phyloP scores from a whole-genome alignment of 768 basidiomycete genomes.

The Punctularia strigosozonata region DNA sequence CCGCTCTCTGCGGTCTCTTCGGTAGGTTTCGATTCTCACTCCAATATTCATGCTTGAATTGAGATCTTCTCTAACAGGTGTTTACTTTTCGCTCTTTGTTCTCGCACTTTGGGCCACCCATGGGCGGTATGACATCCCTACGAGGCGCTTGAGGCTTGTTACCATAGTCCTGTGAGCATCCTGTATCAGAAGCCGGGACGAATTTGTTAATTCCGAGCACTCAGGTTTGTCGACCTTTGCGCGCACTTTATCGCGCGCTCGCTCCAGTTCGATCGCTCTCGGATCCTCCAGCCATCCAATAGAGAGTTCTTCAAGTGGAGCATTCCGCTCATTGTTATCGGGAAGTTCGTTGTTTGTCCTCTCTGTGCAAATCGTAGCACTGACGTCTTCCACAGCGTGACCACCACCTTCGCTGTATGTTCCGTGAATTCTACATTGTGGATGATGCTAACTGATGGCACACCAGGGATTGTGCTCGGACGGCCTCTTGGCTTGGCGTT shows the following conservation, averaged over 20 bases:
- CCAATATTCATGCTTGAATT: background rate
- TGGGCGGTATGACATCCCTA: slow-evolving; percentile 1
- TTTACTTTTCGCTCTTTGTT: slow-evolving; percentile 11
- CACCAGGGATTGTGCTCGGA: slow-evolving; percentile 13
- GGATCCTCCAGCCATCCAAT: slow-evolving; percentile 5
- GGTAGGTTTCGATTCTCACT: slow-evolving; percentile 5
- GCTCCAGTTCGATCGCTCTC: slow-evolving; percentile 10
- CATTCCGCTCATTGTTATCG: slow-evolving; percentile 9
- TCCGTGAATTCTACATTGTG: background rate
- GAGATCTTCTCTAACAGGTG: too few relatives aligned
- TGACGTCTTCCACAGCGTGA: slow-evolving; percentile 2
- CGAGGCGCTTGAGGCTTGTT: slow-evolving; percentile 9
- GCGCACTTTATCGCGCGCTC: slow-evolving; percentile 12
- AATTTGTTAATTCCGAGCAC: too few relatives aligned
- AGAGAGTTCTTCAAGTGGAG: slow-evolving; percentile 10
- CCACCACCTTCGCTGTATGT: slow-evolving; percentile 8
- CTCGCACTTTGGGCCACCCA: slow-evolving; percentile 13
- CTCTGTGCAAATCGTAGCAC: background rate
- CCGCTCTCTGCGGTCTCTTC: slow-evolving; percentile 10
- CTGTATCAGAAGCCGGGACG: too few relatives aligned
- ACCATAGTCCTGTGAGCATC: slow-evolving; percentile 10
- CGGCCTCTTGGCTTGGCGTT: slow-evolving; percentile 14
- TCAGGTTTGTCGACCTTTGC: slow-evolving; percentile 12
- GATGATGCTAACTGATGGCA: background rate
- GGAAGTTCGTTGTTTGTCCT: slow-evolving; percentile 10